Evolutionary conservation across 176 grass and related monocot genomes (phyloP), one percentile per base, ranked within the genome.

Genomic region (Oryza meridionalis): DNA sequence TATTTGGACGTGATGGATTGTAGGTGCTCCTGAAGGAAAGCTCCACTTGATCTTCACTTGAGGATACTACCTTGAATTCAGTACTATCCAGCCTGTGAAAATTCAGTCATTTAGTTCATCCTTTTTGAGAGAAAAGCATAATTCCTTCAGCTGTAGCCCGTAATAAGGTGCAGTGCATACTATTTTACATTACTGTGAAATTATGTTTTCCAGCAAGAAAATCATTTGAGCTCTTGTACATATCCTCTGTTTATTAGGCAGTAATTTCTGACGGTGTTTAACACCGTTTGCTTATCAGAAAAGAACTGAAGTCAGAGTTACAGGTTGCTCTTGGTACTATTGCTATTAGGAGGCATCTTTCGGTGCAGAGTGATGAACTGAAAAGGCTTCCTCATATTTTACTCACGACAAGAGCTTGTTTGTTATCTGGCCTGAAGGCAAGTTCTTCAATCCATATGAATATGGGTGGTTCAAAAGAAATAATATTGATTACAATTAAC

Each of bases 21-120:
- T 93, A 94, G 8, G 77, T 80, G 40, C 89, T 97, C 37, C 8
- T 82, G 85, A 97, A 97, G n/a, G 94, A 97, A 27, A 97, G 79
- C 71, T 97, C 94, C 47, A 92, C 90, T 4, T 94, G 85, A 4
- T 87, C 72, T 72, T 79, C 76, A 24, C n/a, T 89, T 16, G 88
- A 71, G 2, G 75, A n/a, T 24, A 94, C 79, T 5, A 84, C 73
- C 4, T 49, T 76, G 82, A 94, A 94, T n/a, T 94, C 73, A 40
- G 83, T 77, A 33, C 82, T 29, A 0, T 84, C 71, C 79, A 97
- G 77, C 82, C 94, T 97, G 85, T 31, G 65, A n/a, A 77, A 33
- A 49, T 70, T 0, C 46, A 73, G 69, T 7, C 51, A 31, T 38
- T 68, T 22, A 55, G 51, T 55, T 11, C 4, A 50, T 50, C 47